These are phyloP conservation scores for Chlamydomonas incerta DNA, from an alignment of 139 green algal species.

Conservation along the genomic window DNA sequence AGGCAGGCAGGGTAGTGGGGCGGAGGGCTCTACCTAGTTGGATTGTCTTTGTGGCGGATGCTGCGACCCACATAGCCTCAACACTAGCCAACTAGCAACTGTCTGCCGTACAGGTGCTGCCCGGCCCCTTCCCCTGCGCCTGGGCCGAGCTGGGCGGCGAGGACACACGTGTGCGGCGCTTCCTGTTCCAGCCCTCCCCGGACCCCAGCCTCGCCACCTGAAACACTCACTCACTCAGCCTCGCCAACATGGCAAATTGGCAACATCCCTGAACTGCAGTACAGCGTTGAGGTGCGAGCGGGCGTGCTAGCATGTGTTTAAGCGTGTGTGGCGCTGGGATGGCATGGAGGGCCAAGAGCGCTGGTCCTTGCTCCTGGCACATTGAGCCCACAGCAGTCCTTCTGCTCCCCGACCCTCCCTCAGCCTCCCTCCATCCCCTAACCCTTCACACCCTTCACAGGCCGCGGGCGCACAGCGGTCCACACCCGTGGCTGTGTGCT, in stretches of 20 bases:
- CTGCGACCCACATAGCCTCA: no score
- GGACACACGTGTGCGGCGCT: slow-evolving; percentile 7
- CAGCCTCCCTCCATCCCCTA: neutral
- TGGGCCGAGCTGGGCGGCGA: neutral
- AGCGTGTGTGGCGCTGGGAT: neutral
- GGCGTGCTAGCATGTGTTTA: no score
- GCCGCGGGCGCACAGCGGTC: neutral
- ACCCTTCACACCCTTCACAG: neutral
- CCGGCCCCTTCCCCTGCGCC: slow-evolving; percentile 4
- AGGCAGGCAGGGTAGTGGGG: no score
- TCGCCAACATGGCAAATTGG: no score
- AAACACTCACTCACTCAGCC: no score
- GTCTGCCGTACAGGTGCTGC: neutral
- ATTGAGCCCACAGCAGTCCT: no score
- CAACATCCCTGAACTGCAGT: neutral
- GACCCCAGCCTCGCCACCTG: neutral
- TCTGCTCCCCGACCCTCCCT: no score
- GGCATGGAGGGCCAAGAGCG: no score
- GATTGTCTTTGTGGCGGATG: no score
- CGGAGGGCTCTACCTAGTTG: no score
- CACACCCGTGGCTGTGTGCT: neutral
- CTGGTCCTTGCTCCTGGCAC: neutral
- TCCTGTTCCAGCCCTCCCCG: neutral
- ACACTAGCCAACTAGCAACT: no score
- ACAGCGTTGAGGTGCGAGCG: neutral